A percentile compares a stretch with the other conserved stretches of the same genome.
phyloP scores from a whole-genome alignment of 306 rosid species.

The Betula pendula region DNA sequence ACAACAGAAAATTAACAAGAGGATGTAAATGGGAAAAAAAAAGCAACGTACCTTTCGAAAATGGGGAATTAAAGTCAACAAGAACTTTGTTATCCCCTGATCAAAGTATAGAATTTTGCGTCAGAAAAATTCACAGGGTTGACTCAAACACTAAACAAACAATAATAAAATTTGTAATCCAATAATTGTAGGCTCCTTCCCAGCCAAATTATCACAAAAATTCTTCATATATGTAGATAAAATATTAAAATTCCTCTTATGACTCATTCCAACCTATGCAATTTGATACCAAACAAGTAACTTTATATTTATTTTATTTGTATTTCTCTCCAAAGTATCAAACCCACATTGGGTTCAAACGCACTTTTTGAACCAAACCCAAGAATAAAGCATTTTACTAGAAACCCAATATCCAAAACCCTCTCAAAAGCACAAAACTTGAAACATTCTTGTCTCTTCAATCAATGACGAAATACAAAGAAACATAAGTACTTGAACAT shows the following conservation, averaged over 20 bases:
- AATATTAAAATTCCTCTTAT: neutral
- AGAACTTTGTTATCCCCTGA: constrained; percentile 78
- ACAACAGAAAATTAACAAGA: neutral
- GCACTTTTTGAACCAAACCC: neutral
- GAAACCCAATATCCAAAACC: neutral
- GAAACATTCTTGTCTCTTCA: neutral
- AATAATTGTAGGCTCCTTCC: neutral
- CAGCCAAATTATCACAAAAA: neutral
- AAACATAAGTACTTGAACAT: neutral
- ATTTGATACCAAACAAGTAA: neutral
- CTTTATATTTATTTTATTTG: too few relatives aligned
- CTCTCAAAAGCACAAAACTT: neutral
- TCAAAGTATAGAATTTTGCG: constrained; percentile 10
- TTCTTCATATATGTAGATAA: neutral
- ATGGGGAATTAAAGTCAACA: constrained; percentile 74
- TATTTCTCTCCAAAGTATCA: neutral
- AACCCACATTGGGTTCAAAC: neutral
- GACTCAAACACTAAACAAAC: neutral
- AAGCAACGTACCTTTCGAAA: constrained; percentile 69
- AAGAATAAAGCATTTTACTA: neutral
- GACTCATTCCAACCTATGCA: neutral
- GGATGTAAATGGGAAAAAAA: neutral
- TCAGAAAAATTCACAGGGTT: constrained; percentile 12
- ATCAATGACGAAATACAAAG: neutral
- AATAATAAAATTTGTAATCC: neutral